Evolutionary conservation across 2,329 filamentous ascomycete species (phyloP).

Genomic region (Cladosporium phlei): DNA sequence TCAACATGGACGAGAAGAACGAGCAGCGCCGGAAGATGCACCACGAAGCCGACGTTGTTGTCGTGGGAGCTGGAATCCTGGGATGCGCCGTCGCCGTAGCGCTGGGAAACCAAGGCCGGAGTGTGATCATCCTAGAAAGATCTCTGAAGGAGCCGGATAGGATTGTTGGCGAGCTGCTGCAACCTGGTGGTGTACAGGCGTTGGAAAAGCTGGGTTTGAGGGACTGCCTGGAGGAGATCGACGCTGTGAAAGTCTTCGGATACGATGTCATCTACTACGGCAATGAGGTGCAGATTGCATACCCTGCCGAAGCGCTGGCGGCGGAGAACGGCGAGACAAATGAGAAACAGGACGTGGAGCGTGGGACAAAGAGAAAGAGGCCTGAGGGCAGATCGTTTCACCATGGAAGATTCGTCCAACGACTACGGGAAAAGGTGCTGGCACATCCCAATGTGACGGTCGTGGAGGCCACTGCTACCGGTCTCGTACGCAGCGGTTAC

Average conservation of each 20-base stretch:
- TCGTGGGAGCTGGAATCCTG: constrained; percentile 86
- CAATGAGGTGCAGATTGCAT: constrained; percentile 68
- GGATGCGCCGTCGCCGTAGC: constrained; percentile 82
- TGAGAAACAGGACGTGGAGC: constrained; percentile 31
- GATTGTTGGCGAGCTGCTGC: constrained; percentile 91
- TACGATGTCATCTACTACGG: constrained; percentile 85
- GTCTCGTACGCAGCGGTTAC: constrained; percentile 65
- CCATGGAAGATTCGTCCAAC: constrained; percentile 86
- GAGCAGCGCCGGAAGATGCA: constrained; percentile 49
- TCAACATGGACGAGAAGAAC: constrained; percentile 11
- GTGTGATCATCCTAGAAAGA: constrained; percentile 82
- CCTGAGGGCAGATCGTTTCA: constrained; percentile 81
- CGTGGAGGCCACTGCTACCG: constrained; percentile 80
- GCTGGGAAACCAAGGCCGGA: constrained; percentile 82
- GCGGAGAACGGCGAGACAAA: constrained; percentile 28
- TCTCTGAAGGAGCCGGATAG: constrained; percentile 89
- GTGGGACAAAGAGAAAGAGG: constrained; percentile 38
- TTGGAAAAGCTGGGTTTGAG: constrained; percentile 73
- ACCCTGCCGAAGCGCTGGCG: constrained; percentile 57
- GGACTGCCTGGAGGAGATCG: constrained; percentile 82
- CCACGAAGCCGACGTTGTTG: constrained; percentile 73
- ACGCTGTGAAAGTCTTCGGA: constrained; percentile 74
- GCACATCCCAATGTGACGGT: constrained; percentile 79
- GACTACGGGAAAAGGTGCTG: constrained; percentile 70
- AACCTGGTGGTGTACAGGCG: constrained; percentile 82